phyloP scores from a whole-genome alignment of 1,284 basidiomycete genomes.

The Ganoderma meredithae region DNA sequence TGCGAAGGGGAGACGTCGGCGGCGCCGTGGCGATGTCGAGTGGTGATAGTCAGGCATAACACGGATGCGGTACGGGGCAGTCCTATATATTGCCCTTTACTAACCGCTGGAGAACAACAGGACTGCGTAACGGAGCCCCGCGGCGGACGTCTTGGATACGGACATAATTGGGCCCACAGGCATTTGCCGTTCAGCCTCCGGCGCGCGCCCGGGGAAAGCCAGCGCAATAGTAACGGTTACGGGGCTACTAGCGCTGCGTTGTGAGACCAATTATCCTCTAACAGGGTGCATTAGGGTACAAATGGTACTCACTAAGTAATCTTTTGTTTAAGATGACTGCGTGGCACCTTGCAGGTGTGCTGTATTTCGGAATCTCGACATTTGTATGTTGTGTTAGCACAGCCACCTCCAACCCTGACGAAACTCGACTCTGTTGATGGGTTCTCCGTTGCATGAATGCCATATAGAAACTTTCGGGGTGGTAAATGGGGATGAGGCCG shows the following conservation, averaged over 20 bases:
- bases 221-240: not conserved
- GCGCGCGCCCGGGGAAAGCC: not conserved
- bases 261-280: not conserved
- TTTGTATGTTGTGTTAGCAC: not conserved
- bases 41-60: not conserved
- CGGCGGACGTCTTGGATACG: not conserved
- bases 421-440: not conserved
- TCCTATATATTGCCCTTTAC: not conserved
- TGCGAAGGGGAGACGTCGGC: not conserved
- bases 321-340: not conserved
- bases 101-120: not conserved
- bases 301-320: not conserved
- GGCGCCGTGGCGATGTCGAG: not conserved
- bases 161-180: not conserved
- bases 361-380: not conserved
- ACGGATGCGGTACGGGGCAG: not conserved
- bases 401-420: not conserved
- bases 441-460: not conserved
- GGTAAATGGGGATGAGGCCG: too few species aligned
- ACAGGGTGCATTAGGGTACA: not conserved
- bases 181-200: not conserved
- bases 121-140: not conserved
- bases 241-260: not conserved
- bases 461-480: not conserved
- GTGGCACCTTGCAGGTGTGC: not conserved